These are phyloP conservation scores for Voacanga thouarsii DNA, from an alignment of 257 asterid genomes.

Conservation along the genomic window DNA sequence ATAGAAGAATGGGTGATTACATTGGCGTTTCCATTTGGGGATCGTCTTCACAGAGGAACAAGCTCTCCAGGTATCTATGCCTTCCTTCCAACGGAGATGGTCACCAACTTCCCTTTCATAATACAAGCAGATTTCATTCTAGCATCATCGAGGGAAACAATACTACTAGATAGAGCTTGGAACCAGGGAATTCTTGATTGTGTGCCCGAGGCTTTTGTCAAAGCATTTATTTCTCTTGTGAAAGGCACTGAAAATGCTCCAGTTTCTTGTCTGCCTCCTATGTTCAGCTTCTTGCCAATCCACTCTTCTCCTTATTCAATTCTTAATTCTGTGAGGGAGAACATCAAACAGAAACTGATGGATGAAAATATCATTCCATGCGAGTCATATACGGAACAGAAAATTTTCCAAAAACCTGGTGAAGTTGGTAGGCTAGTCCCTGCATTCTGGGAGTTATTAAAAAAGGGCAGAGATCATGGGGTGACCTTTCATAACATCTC, in stretches of 20 bases:
- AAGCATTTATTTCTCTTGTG: not conserved
- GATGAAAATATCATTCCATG: constrained; percentile 30
- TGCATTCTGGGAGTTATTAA: constrained; percentile 29
- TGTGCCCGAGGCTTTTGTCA: not conserved
- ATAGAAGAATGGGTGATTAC: constrained; percentile 36
- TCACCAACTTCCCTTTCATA: constrained; percentile 31
- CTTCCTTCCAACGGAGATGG: constrained; percentile 39
- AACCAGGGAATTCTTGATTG: not conserved
- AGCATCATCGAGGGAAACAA: constrained; percentile 38
- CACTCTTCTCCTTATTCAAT: constrained; percentile 17
- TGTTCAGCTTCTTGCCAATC: constrained; percentile 23
- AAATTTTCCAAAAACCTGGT: constrained; percentile 29
- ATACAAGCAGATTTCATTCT: constrained; percentile 37
- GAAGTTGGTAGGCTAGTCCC: constrained; percentile 30
- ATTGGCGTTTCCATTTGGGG: constrained; percentile 32
- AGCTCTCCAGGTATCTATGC: constrained; percentile 36
- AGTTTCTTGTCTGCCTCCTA: not conserved
- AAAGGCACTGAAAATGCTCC: not conserved
- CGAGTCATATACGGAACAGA: constrained; percentile 25
- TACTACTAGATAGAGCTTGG: constrained; percentile 21
- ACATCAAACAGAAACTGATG: constrained; percentile 24
- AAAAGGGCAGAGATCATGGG: constrained; percentile 26
- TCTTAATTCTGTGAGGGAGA: not conserved
- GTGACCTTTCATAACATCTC: constrained; percentile 33
- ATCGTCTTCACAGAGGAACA: constrained; percentile 31